These are phyloP conservation scores for Colletotrichum neosansevieriae DNA, from an alignment of 2,329 filamentous ascomycete genomes.

Conservation along the genomic window DNA sequence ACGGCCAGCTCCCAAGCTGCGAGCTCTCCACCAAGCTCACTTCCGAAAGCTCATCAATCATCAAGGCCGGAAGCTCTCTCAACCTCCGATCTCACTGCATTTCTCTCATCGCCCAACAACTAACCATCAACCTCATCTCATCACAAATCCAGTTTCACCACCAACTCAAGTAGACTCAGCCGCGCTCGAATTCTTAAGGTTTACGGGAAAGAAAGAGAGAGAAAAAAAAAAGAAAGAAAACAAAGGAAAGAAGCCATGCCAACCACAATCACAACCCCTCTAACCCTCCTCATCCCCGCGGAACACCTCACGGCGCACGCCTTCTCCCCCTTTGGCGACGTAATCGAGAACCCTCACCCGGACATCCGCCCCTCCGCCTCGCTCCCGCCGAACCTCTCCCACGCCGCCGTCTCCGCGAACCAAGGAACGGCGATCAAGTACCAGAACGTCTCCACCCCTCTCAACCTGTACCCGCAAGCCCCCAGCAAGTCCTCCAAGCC, in stretches of 20 bases:
- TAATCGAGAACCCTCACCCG: constrained; percentile 79
- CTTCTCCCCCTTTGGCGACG: constrained; percentile 86
- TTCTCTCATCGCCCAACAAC: neutral
- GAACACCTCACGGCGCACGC: constrained; percentile 74
- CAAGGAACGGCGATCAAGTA: constrained; percentile 93
- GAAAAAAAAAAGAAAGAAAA: too few species aligned
- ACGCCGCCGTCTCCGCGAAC: constrained; percentile 74
- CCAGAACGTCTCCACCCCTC: constrained; percentile 79
- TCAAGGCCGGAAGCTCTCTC: neutral
- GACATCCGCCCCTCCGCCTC: constrained; percentile 62
- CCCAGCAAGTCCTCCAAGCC: constrained; percentile 70
- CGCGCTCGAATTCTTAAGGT: too few species aligned
- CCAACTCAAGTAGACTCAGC: neutral
- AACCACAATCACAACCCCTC: constrained; percentile 23
- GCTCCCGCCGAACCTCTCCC: constrained; percentile 54
- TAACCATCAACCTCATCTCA: neutral
- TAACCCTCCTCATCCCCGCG: constrained; percentile 62
- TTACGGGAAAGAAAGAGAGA: too few species aligned
- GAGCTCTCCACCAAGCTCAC: constrained; percentile 19
- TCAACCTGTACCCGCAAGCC: constrained; percentile 76
- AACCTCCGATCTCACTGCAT: neutral
- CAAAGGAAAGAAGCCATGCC: constrained; percentile 10
- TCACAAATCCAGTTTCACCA: neutral
- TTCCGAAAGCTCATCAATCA: neutral
- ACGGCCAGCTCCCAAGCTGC: neutral